Conservation (phyloP, 192 early-diverging fungal species). For the Entomortierella lignicola region DNA sequence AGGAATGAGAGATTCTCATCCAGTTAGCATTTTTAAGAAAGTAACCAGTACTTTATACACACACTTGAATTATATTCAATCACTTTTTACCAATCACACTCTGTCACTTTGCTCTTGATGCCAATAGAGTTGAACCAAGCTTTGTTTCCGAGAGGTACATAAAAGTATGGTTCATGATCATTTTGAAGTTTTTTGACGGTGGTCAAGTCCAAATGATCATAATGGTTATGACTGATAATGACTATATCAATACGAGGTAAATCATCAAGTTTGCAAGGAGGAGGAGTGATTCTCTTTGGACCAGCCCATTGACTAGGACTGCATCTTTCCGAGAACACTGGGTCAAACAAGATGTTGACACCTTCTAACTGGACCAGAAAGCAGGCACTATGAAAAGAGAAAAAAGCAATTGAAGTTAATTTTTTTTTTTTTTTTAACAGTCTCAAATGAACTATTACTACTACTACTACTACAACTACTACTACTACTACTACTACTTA, state of each 20-base stretch:
- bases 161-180: slow-evolving; percentile 67
- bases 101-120: slow-evolving; percentile 63
- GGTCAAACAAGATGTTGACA: slow-evolving; percentile 80
- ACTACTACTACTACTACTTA: slow-evolving; percentile 15
- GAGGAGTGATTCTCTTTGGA: slow-evolving; percentile 72
- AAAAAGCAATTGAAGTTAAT: background rate
- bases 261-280: slow-evolving; percentile 73
- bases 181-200: slow-evolving; percentile 68
- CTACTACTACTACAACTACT: too few species aligned
- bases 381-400: slow-evolving; percentile 57
- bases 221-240: slow-evolving; percentile 89
- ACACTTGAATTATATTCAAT: background rate
- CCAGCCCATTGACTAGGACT: slow-evolving; percentile 76
- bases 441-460: background rate
- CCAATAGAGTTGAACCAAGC: slow-evolving; percentile 68
- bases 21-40: too few species aligned
- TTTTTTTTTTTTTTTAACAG: slow-evolving; percentile 1
- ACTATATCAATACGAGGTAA: slow-evolving; percentile 79
- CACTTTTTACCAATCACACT: slow-evolving; percentile 85
- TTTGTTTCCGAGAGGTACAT: slow-evolving; percentile 84
- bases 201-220: slow-evolving; percentile 84
- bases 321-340: slow-evolving; percentile 79
- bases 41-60: too few species aligned
- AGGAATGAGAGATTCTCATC: background rate
- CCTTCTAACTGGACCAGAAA: slow-evolving; percentile 73